A percentile compares a stretch with the other conserved stretches of the same genome.
Conservation (phyloP, 352 stramenopile species). For the Phytopythium sindhum region DNA sequence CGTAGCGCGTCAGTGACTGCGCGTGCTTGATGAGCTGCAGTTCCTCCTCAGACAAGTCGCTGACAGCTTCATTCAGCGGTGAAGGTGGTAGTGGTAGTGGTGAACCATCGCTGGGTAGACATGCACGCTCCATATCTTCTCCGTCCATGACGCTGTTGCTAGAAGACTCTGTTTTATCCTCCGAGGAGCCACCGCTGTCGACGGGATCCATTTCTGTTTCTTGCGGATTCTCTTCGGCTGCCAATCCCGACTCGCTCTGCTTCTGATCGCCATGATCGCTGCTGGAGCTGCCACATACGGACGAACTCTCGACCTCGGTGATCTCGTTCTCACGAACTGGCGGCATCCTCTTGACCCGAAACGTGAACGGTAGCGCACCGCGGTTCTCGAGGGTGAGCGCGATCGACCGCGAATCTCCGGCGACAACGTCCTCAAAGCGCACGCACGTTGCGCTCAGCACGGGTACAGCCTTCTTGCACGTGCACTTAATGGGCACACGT, state of each 20-base stretch:
- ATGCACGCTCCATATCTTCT: background rate
- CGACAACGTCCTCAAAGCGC: constrained; percentile 66
- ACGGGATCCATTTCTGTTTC: background rate
- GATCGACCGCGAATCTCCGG: constrained; percentile 68
- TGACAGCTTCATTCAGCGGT: background rate
- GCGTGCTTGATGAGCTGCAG: constrained; percentile 25
- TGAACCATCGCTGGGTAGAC: background rate
- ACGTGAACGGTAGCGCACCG: constrained; percentile 64
- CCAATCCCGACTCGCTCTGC: background rate
- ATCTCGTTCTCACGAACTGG: background rate
- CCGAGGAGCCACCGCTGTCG: background rate
- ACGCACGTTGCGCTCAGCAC: constrained; percentile 41
- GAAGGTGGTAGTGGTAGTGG: background rate
- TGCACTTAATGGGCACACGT: constrained; percentile 74
- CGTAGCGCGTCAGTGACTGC: constrained; percentile 27
- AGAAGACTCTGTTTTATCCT: background rate
- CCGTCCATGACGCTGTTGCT: background rate
- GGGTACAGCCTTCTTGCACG: constrained; percentile 77
- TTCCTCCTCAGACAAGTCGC: constrained; percentile 28
- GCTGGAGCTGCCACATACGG: background rate
- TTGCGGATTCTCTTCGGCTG: background rate
- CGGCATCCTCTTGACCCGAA: constrained; percentile 17
- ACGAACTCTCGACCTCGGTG: background rate
- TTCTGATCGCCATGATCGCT: background rate
- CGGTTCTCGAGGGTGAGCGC: constrained; percentile 63